Evolutionary conservation across 768 basidiomycete species (phyloP).

Genomic region (Suillus variegatus): DNA sequence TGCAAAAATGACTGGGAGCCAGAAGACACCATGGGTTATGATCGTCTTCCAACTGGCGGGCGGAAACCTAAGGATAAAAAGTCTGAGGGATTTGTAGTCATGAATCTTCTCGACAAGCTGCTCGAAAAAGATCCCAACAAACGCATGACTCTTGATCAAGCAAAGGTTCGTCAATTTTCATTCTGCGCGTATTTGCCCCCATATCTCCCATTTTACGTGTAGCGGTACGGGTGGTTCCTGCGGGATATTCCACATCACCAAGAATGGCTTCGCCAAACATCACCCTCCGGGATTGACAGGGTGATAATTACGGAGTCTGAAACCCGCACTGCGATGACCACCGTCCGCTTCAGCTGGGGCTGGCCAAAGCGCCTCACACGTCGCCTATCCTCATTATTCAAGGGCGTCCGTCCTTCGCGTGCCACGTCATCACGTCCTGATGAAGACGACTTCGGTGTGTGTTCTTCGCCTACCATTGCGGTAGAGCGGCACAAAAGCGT

Average conservation of each 20-base stretch:
- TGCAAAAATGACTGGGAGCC: constrained; percentile 75
- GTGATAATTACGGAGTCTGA: constrained; percentile 76
- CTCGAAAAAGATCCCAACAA: constrained; percentile 77
- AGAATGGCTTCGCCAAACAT: constrained; percentile 70
- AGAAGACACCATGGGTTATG: constrained; percentile 69
- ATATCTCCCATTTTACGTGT: constrained; percentile 15
- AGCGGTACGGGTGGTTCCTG: constrained; percentile 68
- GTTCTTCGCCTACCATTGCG: constrained; percentile 31
- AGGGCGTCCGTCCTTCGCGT: constrained; percentile 37
- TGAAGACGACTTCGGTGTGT: constrained; percentile 28
- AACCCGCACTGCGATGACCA: constrained; percentile 70
- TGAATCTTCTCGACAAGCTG: constrained; percentile 71
- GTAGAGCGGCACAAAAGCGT: constrained; percentile 29
- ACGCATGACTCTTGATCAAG: constrained; percentile 76
- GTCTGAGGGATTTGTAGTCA: constrained; percentile 60
- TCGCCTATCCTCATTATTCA: constrained; percentile 53
- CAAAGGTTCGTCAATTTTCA: constrained; percentile 63
- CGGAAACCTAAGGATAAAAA: constrained; percentile 44
- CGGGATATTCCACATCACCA: constrained; percentile 65
- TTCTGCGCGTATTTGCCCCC: background rate
- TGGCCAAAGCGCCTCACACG: constrained; percentile 45
- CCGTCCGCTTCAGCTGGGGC: constrained; percentile 62
- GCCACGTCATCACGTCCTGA: constrained; percentile 15
- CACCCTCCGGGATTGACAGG: constrained; percentile 47
- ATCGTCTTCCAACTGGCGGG: constrained; percentile 65